phyloP scores from a whole-genome alignment of 768 basidiomycete species.

The Tricholoma saponaceum region DNA sequence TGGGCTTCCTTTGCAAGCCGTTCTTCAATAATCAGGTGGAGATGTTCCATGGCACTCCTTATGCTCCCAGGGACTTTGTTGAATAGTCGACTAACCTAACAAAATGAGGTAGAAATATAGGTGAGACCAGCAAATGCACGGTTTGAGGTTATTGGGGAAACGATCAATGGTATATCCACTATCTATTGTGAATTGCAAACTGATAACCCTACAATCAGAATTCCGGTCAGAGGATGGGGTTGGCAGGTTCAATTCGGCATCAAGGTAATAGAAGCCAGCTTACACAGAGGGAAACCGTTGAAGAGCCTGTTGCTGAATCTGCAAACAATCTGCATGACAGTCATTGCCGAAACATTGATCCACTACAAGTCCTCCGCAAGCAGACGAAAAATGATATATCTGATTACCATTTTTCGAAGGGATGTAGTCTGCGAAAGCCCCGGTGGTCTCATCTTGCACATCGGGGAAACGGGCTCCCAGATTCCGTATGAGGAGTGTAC shows the following conservation, averaged over 20 bases:
- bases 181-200: slow-evolving; percentile 26
- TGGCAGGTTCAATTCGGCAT: background rate
- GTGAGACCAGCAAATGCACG: slow-evolving; percentile 27
- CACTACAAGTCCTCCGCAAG: slow-evolving; percentile 23
- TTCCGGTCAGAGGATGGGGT: slow-evolving; percentile 24
- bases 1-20: slow-evolving; percentile 24
- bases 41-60: slow-evolving; percentile 18
- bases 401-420: slow-evolving; percentile 23
- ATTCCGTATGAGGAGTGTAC: slow-evolving; percentile 29
- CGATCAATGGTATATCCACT: slow-evolving; percentile 23
- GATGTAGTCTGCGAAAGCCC: slow-evolving; percentile 31
- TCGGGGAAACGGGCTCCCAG: no score
- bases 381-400: background rate
- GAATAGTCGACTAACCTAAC: slow-evolving; percentile 18
- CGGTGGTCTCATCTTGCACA: no score
- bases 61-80: slow-evolving; percentile 19
- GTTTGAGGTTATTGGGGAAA: slow-evolving; percentile 34
- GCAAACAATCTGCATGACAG: slow-evolving; percentile 31
- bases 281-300: slow-evolving; percentile 40
- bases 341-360: slow-evolving; percentile 24
- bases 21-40: slow-evolving; percentile 28
- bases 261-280: background rate
- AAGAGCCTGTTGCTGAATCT: slow-evolving; percentile 41
- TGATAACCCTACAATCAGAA: slow-evolving; percentile 27
- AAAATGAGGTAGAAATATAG: slow-evolving; percentile 8